Conservation (phyloP, 1,139 yeast genomes). For the Komagataea norvegica region DNA sequence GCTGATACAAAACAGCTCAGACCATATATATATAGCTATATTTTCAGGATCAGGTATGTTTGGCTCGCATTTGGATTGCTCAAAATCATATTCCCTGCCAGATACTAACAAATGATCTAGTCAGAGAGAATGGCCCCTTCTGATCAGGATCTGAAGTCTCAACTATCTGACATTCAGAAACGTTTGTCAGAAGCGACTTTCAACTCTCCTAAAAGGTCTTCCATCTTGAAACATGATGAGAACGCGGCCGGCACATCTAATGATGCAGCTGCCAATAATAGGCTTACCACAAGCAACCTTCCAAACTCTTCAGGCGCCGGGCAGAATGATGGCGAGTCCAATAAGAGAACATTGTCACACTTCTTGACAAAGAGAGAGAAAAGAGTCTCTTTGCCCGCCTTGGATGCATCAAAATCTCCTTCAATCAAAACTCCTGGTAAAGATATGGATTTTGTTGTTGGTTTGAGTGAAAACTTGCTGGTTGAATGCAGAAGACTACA, state of each 20-base stretch:
- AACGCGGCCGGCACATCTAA: slow-evolving; percentile 7
- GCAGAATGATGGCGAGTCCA: slow-evolving; percentile 11
- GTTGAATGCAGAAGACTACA: slow-evolving; percentile 75
- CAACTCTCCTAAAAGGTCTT: slow-evolving; percentile 26
- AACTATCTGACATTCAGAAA: slow-evolving; percentile 56
- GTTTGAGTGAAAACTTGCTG: slow-evolving; percentile 72
- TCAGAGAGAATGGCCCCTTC: slow-evolving; percentile 21
- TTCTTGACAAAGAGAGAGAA: slow-evolving; percentile 28
- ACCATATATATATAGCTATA: too few relatives aligned
- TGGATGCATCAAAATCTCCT: slow-evolving; percentile 26
- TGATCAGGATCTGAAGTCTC: slow-evolving; percentile 50
- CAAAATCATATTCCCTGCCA: too few relatives aligned
- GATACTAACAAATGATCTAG: too few relatives aligned
- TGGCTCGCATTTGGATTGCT: too few relatives aligned
- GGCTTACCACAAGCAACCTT: slow-evolving; percentile 25
- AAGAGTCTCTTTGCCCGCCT: slow-evolving; percentile 29
- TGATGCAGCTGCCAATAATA: slow-evolving; percentile 1
- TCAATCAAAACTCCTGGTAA: slow-evolving; percentile 31
- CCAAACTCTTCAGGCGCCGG: slow-evolving; percentile 7
- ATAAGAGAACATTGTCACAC: slow-evolving; percentile 28
- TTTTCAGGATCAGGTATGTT: too few relatives aligned
- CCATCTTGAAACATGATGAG: slow-evolving; percentile 18
- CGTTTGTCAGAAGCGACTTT: slow-evolving; percentile 40
- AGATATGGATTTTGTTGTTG: slow-evolving; percentile 78
- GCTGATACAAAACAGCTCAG: too few relatives aligned